A percentile compares a stretch with the other conserved stretches of the same genome.
These are phyloP conservation scores for Sextonia rubra DNA, from an alignment of 164 flowering plant genomes.

Conservation along the genomic window DNA sequence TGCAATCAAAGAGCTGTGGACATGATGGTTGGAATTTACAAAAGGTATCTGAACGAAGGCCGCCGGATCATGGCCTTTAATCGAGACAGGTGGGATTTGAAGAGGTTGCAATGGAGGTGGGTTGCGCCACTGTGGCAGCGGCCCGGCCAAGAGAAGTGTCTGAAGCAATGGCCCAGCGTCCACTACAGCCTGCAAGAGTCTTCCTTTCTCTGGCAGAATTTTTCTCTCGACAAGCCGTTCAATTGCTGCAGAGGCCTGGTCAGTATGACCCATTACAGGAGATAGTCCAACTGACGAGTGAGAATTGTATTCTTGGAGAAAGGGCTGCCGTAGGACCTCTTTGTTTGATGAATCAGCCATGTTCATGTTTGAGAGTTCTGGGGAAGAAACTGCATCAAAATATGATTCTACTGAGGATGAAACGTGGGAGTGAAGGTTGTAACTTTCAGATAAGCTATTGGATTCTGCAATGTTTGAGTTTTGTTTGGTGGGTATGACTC, in stretches of 20 bases:
- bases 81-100: constrained; percentile 42
- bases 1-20: constrained; percentile 12
- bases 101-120: constrained; percentile 52
- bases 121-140: constrained; percentile 70
- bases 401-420: constrained; percentile 60
- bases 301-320: constrained; percentile 16
- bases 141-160: constrained; percentile 72
- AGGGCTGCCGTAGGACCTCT: constrained; percentile 17
- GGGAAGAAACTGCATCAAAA: constrained; percentile 48
- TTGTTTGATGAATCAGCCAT: constrained; percentile 19
- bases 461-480: constrained; percentile 60
- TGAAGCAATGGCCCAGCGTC: constrained; percentile 77
- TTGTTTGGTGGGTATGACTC: constrained; percentile 22
- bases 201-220: constrained; percentile 63
- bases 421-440: constrained; percentile 34
- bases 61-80: constrained; percentile 23
- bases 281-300: constrained; percentile 5
- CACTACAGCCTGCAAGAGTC: constrained; percentile 60
- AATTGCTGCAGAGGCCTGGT: constrained; percentile 30
- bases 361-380: constrained; percentile 40
- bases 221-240: constrained; percentile 40
- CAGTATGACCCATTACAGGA: constrained; percentile 9
- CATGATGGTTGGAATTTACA: background rate
- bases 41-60: constrained; percentile 10
- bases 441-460: constrained; percentile 43